phyloP scores from a whole-genome alignment of 306 rosid species.

The Cucurbita moschata region DNA sequence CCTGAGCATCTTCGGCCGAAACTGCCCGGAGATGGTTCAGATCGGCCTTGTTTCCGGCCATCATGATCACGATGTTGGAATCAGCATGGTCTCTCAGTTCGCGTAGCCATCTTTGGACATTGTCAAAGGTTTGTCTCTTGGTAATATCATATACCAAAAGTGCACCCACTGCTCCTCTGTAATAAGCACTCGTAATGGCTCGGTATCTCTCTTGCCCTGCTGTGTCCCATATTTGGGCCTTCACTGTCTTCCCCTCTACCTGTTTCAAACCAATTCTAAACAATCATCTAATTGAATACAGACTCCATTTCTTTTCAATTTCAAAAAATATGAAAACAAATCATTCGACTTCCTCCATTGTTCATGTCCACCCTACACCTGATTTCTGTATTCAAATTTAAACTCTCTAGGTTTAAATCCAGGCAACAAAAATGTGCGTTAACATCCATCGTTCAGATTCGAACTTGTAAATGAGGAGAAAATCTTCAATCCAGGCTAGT shows the following conservation, averaged over 20 bases:
- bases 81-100: constrained; percentile 68
- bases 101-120: constrained; percentile 60
- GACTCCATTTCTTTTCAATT: too few species aligned
- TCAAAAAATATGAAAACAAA: too few species aligned
- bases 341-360: too few species aligned
- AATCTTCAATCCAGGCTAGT: neutral
- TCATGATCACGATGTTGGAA: constrained; percentile 57
- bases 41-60: constrained; percentile 62
- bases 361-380: too few species aligned
- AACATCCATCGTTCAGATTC: neutral
- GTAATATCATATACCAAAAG: constrained; percentile 56
- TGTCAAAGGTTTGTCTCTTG: constrained; percentile 59
- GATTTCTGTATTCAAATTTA: neutral
- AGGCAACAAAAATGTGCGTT: neutral
- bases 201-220: constrained; percentile 74
- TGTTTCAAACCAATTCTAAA: constrained; percentile 7
- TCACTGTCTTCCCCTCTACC: constrained; percentile 69
- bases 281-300: neutral
- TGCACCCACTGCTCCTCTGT: constrained; percentile 72
- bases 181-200: constrained; percentile 64
- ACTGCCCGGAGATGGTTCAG: constrained; percentile 54
- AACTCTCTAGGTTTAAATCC: neutral
- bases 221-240: constrained; percentile 81
- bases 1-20: constrained; percentile 41
- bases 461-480: neutral